Evolutionary conservation across 2,329 filamentous ascomycete species (phyloP), one percentile per base, ranked within the genome.

Genomic region (Colletotrichum endophyticum): DNA sequence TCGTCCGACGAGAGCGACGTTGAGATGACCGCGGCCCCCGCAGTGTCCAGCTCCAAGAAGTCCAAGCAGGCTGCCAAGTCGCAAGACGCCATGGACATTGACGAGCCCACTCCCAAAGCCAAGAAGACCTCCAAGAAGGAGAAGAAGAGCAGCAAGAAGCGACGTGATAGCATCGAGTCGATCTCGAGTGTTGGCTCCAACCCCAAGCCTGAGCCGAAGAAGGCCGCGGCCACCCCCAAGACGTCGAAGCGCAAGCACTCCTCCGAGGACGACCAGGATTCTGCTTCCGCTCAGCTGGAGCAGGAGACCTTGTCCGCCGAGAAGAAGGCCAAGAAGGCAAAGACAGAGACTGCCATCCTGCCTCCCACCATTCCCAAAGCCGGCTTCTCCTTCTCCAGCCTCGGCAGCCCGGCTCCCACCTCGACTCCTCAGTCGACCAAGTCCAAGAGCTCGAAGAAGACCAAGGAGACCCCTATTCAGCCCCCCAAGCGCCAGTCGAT

Each of bases 1-100:
- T 77, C 79, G 3, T 79, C 89, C 80, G 88, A 87, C 15, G 87
- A 89, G 19, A 86, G 85, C 7, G 87, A 87, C 73, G 82, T 85
- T 8, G 87, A 89, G 77, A 89, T 89, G 88, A 78, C 80, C 0
- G 84, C 87, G 32, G 85, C 85, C 2, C 80, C 87, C n/a, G 70
- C 78, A n/a, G 63, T 77, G 12, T 67, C 80, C 5, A 70, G 81
- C 64, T 77, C 78, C 53, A 85, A 84, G 79, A 84, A 85, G 77
- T 76, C 84, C 19, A 86, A 84, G 72, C 61, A 49, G 16, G 81
- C 83, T 81, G 71, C 79, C 74, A 66, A 84, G 82, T 77, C 74
- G 72, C 66, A 81, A 71, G 80, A 81, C 11, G 70, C 32, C 61
- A 77, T 77, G 75, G 75, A 78, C n/a, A 72, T 78, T 39, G 75